These are phyloP conservation scores for Striga hermonthica DNA, from an alignment of 305 asterid genomes.

Conservation along the genomic window DNA sequence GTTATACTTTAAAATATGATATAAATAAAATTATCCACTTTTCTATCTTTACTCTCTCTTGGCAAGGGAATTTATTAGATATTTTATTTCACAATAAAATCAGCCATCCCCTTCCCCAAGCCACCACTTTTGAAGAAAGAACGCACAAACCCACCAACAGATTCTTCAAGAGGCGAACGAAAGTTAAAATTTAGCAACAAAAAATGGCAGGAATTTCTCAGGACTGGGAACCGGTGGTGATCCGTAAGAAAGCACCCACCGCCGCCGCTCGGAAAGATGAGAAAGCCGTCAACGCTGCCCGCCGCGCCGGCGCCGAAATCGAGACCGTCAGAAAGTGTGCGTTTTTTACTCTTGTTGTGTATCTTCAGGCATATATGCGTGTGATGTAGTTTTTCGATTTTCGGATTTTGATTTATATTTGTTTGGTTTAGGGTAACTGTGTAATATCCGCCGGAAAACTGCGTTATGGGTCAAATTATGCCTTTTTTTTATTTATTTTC, in stretches of 20 bases:
- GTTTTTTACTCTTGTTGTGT: conserved; percentile 1
- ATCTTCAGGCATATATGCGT: neutral
- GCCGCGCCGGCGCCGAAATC: conserved; percentile 94
- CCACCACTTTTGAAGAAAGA: neutral
- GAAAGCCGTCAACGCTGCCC: conserved; percentile 99
- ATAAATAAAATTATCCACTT: too few species aligned
- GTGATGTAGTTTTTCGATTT: conserved; percentile 20
- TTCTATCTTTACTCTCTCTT: too few species aligned
- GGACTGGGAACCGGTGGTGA: conserved; percentile 96
- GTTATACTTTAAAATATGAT: too few species aligned
- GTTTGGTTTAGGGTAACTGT: neutral
- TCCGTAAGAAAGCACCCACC: conserved; percentile 91
- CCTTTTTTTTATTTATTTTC: neutral
- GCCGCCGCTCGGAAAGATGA: conserved; percentile 97
- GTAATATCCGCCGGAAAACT: neutral
- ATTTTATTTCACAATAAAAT: too few species aligned
- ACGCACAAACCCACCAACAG: neutral
- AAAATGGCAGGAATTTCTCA: conserved; percentile 66
- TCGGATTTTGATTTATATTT: neutral
- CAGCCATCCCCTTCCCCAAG: neutral
- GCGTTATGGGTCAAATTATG: neutral
- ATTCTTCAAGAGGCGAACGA: neutral
- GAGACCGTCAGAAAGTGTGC: conserved; percentile 77
- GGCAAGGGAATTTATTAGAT: too few species aligned
- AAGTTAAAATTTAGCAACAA: conserved; percentile 8